Percentiles rank a stretch among this genome's conserved stretches.
These are phyloP conservation scores for Solanum hybrid DNA, from an alignment of 305 asterid genomes.

Conservation along the genomic window DNA sequence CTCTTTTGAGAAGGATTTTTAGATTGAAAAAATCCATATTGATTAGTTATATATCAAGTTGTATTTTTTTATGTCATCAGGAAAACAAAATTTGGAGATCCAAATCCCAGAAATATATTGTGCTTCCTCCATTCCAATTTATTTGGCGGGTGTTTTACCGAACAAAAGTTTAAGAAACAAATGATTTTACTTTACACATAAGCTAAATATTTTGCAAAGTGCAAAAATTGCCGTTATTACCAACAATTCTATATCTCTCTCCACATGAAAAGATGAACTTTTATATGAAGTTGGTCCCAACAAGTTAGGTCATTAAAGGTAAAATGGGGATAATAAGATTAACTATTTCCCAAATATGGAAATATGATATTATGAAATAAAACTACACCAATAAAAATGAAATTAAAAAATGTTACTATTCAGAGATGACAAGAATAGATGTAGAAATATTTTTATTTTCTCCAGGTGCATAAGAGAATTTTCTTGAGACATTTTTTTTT, in stretches of 20 bases:
- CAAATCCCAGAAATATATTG: background rate
- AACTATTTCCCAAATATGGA: too few relatives aligned
- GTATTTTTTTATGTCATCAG: background rate
- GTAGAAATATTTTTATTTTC: background rate
- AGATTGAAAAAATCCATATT: background rate
- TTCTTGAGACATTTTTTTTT: background rate
- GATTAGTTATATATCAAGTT: background rate
- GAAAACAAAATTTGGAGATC: background rate
- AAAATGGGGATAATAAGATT: too few relatives aligned
- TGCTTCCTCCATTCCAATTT: background rate
- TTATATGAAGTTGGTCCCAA: too few relatives aligned
- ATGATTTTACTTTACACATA: background rate
- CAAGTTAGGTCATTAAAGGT: too few relatives aligned
- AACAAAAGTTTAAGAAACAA: background rate
- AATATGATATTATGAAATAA: too few relatives aligned
- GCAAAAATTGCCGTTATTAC: background rate
- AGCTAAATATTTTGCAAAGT: background rate
- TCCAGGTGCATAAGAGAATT: background rate
- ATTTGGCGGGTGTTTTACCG: background rate
- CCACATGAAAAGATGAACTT: too few relatives aligned
- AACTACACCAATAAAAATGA: too few relatives aligned
- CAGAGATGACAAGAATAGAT: background rate
- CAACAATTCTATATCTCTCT: background rate
- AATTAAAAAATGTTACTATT: too few relatives aligned
- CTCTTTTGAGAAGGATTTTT: background rate